These are phyloP conservation scores for Arthromyces matolae DNA, from an alignment of 768 basidiomycete species.

Conservation along the genomic window DNA sequence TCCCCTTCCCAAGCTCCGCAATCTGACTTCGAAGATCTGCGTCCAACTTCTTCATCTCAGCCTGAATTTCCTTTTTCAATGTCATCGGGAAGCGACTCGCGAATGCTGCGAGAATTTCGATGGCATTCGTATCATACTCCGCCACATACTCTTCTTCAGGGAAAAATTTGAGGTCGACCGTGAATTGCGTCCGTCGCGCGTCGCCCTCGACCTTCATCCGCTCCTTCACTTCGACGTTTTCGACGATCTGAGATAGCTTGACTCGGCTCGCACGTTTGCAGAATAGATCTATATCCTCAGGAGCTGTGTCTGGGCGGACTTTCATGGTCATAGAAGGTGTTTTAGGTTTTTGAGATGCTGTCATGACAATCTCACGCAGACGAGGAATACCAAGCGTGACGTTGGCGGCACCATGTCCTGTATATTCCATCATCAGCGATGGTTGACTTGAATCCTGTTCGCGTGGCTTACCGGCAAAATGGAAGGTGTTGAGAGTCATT, in stretches of 20 bases:
- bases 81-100: constrained; percentile 70
- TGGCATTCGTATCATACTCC: constrained; percentile 74
- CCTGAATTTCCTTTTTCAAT: constrained; percentile 81
- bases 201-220: constrained; percentile 61
- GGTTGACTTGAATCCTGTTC: neutral
- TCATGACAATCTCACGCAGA: constrained; percentile 98
- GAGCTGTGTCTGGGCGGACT: constrained; percentile 49
- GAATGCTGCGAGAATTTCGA: constrained; percentile 72
- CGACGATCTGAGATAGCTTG: constrained; percentile 83
- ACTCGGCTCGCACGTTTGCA: constrained; percentile 87
- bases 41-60: constrained; percentile 83
- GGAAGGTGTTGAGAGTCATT: constrained; percentile 99
- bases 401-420: constrained; percentile 97
- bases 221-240: constrained; percentile 80
- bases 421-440: neutral
- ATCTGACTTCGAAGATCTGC: constrained; percentile 77
- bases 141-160: constrained; percentile 76
- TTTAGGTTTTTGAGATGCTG: constrained; percentile 91
- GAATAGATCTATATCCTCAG: constrained; percentile 64
- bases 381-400: constrained; percentile 99
- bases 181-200: constrained; percentile 75
- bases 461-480: constrained; percentile 76
- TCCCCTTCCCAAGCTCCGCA: constrained; percentile 81
- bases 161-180: constrained; percentile 80
- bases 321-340: constrained; percentile 96